Percentiles rank a stretch among this genome's conserved stretches.
These are phyloP conservation scores for Nyssa sinensis DNA, from an alignment of 148 eudicot species.

Conservation along the genomic window DNA sequence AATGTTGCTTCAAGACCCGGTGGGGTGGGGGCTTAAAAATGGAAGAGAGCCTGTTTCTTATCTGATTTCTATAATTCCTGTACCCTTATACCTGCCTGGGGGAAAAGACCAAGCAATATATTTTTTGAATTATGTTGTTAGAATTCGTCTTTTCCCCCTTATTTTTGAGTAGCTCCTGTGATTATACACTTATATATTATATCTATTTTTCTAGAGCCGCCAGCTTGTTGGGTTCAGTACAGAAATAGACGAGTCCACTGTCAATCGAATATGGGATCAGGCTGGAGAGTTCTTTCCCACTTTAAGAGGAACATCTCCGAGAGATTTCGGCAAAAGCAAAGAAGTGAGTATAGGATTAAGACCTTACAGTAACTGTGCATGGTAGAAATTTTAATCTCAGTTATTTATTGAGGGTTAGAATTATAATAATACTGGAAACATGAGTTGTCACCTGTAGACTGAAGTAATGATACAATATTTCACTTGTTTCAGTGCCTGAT, in stretches of 20 bases:
- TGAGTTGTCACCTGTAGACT: background rate
- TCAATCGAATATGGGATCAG: slow-evolving; percentile 72
- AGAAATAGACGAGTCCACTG: slow-evolving; percentile 49
- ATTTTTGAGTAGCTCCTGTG: background rate
- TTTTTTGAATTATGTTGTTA: too few species aligned
- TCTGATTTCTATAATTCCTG: too few species aligned
- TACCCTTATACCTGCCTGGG: background rate
- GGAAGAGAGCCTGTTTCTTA: too few species aligned
- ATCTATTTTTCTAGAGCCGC: slow-evolving; percentile 60
- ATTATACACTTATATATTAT: background rate
- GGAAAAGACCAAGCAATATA: background rate
- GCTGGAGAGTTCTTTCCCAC: slow-evolving; percentile 75
- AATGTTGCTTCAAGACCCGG: too few species aligned
- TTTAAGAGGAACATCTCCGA: slow-evolving; percentile 48
- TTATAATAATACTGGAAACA: background rate
- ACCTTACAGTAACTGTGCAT: slow-evolving; percentile 66
- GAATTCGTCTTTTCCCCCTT: background rate
- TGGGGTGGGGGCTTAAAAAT: too few species aligned
- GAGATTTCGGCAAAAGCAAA: slow-evolving; percentile 38
- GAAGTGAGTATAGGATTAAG: slow-evolving; percentile 84
- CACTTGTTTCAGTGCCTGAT: slow-evolving; percentile 66
- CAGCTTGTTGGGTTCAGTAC: slow-evolving; percentile 82
- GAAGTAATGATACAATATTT: background rate
- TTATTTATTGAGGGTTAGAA: background rate
- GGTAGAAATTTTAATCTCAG: slow-evolving; percentile 20